phyloP scores from a whole-genome alignment of 2,329 filamentous ascomycete species.

The Pyrenochaeta sp. region DNA sequence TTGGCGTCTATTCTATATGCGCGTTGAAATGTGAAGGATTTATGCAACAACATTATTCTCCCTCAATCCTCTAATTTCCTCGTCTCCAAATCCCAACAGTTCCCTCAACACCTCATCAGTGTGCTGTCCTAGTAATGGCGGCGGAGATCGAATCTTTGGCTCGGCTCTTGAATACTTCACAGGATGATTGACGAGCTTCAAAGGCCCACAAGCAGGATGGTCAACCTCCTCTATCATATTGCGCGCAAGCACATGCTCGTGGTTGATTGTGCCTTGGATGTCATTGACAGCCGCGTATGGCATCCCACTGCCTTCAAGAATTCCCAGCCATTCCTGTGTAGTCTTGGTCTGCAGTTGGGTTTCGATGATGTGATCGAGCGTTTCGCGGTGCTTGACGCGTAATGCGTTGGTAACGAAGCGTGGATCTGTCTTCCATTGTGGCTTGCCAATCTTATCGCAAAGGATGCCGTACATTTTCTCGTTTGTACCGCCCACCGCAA shows the following conservation, averaged over 20 bases:
- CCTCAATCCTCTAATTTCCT: slow-evolving; percentile 27
- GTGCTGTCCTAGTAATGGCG: slow-evolving; percentile 74
- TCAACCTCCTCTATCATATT: slow-evolving; percentile 90
- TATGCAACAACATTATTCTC: slow-evolving; percentile 22
- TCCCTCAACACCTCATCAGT: slow-evolving; percentile 45
- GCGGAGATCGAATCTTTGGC: slow-evolving; percentile 77
- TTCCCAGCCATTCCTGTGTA: slow-evolving; percentile 84
- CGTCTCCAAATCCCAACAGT: slow-evolving; percentile 35
- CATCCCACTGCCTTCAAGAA: slow-evolving; percentile 90
- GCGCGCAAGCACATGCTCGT: slow-evolving; percentile 79
- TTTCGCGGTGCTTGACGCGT: slow-evolving; percentile 72
- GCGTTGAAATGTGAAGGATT: not conserved
- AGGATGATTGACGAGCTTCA: slow-evolving; percentile 91
- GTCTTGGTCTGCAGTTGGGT: slow-evolving; percentile 76
- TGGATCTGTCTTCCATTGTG: slow-evolving; percentile 66
- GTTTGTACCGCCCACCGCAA: slow-evolving; percentile 70
- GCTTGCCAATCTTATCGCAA: slow-evolving; percentile 63
- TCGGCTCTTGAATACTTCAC: slow-evolving; percentile 89
- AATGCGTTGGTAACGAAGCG: slow-evolving; percentile 67
- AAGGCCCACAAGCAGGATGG: slow-evolving; percentile 80
- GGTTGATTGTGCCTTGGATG: slow-evolving; percentile 81
- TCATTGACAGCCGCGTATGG: slow-evolving; percentile 95
- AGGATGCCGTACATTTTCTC: slow-evolving; percentile 68
- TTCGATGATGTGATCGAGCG: slow-evolving; percentile 82
- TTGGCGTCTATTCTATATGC: not conserved